Conservation (phyloP, 148 eudicot genomes). For the Fagopyrum tataricum region DNA sequence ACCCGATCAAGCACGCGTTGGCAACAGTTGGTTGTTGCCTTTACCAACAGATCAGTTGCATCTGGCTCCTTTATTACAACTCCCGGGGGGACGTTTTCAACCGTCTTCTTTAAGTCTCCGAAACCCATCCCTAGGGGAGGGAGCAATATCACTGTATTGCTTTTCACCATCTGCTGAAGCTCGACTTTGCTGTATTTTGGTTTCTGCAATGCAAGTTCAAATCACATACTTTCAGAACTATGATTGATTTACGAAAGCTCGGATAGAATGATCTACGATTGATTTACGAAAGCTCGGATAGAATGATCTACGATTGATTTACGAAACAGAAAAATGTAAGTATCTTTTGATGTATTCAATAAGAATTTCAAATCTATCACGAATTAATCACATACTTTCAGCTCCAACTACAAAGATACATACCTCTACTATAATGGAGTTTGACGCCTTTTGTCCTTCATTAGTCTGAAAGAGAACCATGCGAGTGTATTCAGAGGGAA, state of each 20-base stretch:
- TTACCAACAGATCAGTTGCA: conserved; percentile 39
- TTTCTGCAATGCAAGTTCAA: conserved; percentile 22
- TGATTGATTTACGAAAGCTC: no score
- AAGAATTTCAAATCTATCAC: no score
- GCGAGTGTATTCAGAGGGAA: conserved; percentile 53
- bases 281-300: no score
- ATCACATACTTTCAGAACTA: no score
- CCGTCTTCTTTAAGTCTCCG: conserved; percentile 60
- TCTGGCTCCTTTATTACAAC: conserved; percentile 38
- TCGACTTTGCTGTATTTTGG: conserved; percentile 15
- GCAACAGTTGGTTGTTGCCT: conserved; percentile 55
- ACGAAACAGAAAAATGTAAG: no score
- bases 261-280: no score
- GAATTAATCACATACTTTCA: no score
- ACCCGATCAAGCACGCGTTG: conserved; percentile 38
- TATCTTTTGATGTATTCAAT: no score
- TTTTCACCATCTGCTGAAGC: conserved; percentile 26
- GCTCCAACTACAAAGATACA: background rate
- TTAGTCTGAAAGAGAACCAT: conserved; percentile 41
- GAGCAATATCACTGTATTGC: conserved; percentile 32
- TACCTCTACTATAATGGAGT: conserved; percentile 39
- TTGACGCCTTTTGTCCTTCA: conserved; percentile 24
- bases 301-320: no score
- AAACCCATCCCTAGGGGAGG: conserved; percentile 55
- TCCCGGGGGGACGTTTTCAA: conserved; percentile 48